Percentiles rank a stretch among this genome's conserved stretches.
Conservation (phyloP, 164 flowering plant species). For the Annona squamosa region DNA sequence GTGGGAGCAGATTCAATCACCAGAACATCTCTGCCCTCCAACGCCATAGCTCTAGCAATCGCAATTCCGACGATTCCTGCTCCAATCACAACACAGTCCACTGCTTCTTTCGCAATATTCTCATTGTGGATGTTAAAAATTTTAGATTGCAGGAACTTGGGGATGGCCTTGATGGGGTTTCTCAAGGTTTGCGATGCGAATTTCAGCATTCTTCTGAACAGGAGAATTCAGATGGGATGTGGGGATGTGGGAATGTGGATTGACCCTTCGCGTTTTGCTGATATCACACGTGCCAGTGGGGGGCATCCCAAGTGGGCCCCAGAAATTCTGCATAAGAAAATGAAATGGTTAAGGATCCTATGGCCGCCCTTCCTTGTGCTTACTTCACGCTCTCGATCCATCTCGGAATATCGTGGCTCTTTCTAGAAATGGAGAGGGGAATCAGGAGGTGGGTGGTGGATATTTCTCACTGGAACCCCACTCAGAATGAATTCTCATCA, state of each 20-base stretch:
- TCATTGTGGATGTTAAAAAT: slow-evolving; percentile 4
- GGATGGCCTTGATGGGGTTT: background rate
- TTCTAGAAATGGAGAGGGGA: slow-evolving; percentile 36
- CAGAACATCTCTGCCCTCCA: slow-evolving; percentile 67
- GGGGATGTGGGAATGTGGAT: background rate
- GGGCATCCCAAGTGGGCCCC: background rate
- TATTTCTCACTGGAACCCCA: slow-evolving; percentile 61
- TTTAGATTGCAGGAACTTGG: background rate
- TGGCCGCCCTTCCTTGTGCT: too few relatives aligned
- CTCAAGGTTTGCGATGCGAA: background rate
- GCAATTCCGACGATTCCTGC: slow-evolving; percentile 87
- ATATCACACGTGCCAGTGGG: background rate
- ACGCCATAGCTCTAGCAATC: slow-evolving; percentile 57
- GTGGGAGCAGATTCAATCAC: slow-evolving; percentile 73
- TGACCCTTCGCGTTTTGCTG: background rate
- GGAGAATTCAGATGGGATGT: background rate
- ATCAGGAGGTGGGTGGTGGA: slow-evolving; percentile 61
- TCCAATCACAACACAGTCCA: slow-evolving; percentile 88
- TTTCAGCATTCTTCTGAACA: slow-evolving; percentile 1
- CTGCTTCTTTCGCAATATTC: slow-evolving; percentile 42
- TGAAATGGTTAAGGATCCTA: too few relatives aligned
- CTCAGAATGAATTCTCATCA: slow-evolving; percentile 34
- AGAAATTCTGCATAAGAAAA: too few relatives aligned
- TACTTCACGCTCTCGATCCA: background rate
- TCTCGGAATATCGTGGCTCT: too few relatives aligned